These are phyloP conservation scores for Petunia secreta DNA, from an alignment of 257 asterid species.

Conservation along the genomic window DNA sequence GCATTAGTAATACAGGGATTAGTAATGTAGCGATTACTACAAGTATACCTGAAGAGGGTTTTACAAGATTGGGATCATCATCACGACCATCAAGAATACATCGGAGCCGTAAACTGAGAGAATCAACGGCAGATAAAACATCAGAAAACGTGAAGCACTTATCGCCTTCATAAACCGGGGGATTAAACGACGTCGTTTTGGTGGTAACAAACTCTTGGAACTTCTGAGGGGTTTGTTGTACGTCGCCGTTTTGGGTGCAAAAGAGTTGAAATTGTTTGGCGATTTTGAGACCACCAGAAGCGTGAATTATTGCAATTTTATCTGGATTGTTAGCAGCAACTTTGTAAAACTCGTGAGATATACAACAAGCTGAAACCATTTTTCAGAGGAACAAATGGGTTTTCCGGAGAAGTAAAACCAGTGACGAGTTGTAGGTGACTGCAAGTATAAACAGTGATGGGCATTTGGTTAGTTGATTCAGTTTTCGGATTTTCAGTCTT, in stretches of 20 bases:
- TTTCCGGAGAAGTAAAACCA: neutral
- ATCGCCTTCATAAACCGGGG: slow-evolving; percentile 67
- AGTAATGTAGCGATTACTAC: no score
- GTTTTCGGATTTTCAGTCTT: no score
- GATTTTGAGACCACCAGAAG: slow-evolving; percentile 55
- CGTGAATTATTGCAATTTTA: slow-evolving; percentile 75
- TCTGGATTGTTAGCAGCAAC: slow-evolving; percentile 57
- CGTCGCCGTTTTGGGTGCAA: slow-evolving; percentile 17
- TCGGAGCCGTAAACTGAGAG: slow-evolving; percentile 62
- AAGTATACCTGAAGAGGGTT: slow-evolving; percentile 47
- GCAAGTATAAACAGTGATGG: no score
- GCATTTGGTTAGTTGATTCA: no score
- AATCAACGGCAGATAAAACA: slow-evolving; percentile 63
- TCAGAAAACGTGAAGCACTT: slow-evolving; percentile 75
- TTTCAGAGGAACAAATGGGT: neutral
- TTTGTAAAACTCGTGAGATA: slow-evolving; percentile 68
- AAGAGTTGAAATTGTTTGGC: slow-evolving; percentile 40
- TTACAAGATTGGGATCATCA: slow-evolving; percentile 53
- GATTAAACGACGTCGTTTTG: slow-evolving; percentile 37
- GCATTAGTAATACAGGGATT: no score
- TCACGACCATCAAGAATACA: slow-evolving; percentile 58
- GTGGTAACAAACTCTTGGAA: slow-evolving; percentile 29
- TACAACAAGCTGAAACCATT: slow-evolving; percentile 53
- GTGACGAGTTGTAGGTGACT: no score
- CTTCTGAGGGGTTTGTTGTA: slow-evolving; percentile 11